Percentiles rank a stretch among this genome's conserved stretches.
phyloP scores from a whole-genome alignment of 495 filamentous ascomycete species.

The Podospora conica region DNA sequence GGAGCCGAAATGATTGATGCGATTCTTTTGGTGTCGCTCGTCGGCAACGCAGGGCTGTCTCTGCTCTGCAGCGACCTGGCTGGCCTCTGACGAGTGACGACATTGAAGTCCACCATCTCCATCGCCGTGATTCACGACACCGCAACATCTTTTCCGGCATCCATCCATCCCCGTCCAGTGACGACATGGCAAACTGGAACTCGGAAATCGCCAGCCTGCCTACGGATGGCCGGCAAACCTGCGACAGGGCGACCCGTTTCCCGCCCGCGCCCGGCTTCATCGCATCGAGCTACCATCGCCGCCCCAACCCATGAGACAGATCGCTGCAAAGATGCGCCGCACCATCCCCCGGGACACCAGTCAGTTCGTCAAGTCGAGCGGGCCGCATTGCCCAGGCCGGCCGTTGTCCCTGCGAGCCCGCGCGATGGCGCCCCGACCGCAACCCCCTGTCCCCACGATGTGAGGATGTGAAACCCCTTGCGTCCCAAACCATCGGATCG shows the following conservation, averaged over 20 bases:
- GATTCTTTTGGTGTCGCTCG: not conserved
- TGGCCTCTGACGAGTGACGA: not conserved
- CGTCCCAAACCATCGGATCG: constrained; percentile 11
- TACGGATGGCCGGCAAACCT: not conserved
- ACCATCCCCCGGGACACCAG: not conserved
- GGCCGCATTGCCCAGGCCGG: not conserved
- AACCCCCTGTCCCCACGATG: not conserved
- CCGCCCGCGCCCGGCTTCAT: not conserved
- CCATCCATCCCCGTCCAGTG: not conserved
- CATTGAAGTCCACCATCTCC: not conserved
- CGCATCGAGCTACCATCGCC: not conserved
- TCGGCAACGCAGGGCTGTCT: not conserved
- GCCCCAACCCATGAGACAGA: not conserved
- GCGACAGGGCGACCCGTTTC: not conserved
- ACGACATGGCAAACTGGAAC: too few species aligned
- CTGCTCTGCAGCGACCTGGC: not conserved
- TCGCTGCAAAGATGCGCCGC: not conserved
- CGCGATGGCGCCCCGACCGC: constrained; percentile 1
- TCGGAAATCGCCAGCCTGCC: too few species aligned
- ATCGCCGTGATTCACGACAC: not conserved
- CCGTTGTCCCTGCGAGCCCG: constrained; percentile 4
- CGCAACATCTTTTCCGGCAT: not conserved
- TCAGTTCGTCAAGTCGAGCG: not conserved
- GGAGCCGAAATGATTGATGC: not conserved
- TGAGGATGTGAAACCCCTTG: constrained; percentile 10